Evolutionary conservation across 495 filamentous ascomycete species (phyloP).

Genomic region (Aspergillus affinis): DNA sequence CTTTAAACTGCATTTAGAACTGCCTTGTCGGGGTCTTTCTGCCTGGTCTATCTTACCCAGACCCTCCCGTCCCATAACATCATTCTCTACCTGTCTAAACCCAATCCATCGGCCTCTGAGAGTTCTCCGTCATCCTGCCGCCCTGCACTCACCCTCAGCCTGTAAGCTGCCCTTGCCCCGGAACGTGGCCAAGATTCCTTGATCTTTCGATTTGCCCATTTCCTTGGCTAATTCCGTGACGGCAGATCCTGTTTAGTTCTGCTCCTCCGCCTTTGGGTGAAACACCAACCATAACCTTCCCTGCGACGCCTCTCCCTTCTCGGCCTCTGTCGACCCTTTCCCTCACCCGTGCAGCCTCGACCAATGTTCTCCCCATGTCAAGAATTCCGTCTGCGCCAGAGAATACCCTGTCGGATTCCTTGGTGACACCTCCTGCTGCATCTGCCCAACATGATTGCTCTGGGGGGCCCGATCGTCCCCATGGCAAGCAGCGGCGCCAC

Average conservation of each 20-base stretch:
- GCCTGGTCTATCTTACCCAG: slow-evolving; percentile 1
- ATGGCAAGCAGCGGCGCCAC: slow-evolving; percentile 44
- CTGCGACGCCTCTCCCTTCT: slow-evolving; percentile 19
- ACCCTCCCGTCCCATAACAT: slow-evolving; percentile 12
- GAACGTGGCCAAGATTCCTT: slow-evolving; percentile 34
- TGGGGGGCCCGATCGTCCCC: slow-evolving; percentile 31
- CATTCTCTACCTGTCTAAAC: slow-evolving; percentile 16
- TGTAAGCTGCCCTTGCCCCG: slow-evolving; percentile 34
- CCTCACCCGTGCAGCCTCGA: slow-evolving; percentile 37
- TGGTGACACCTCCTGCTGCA: slow-evolving; percentile 49
- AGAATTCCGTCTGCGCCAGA: slow-evolving; percentile 49
- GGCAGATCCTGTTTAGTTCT: slow-evolving; percentile 20
- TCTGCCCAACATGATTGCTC: slow-evolving; percentile 50
- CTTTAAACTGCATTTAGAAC: slow-evolving; percentile 8
- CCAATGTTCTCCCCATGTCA: slow-evolving; percentile 61
- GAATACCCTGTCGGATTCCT: slow-evolving; percentile 46
- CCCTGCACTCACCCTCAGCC: slow-evolving; percentile 25
- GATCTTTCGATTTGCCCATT: slow-evolving; percentile 21
- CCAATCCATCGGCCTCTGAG: slow-evolving; percentile 8
- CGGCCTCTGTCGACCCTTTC: slow-evolving; percentile 31
- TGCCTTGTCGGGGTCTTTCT: background rate
- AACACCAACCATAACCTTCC: slow-evolving; percentile 25
- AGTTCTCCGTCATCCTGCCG: slow-evolving; percentile 9
- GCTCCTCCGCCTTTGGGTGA: slow-evolving; percentile 13
- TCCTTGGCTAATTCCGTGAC: slow-evolving; percentile 18